Percentiles rank a stretch among this genome's conserved stretches.
Evolutionary conservation across 805 yeast species (phyloP).

Genomic region (Ogataea saltuana): DNA sequence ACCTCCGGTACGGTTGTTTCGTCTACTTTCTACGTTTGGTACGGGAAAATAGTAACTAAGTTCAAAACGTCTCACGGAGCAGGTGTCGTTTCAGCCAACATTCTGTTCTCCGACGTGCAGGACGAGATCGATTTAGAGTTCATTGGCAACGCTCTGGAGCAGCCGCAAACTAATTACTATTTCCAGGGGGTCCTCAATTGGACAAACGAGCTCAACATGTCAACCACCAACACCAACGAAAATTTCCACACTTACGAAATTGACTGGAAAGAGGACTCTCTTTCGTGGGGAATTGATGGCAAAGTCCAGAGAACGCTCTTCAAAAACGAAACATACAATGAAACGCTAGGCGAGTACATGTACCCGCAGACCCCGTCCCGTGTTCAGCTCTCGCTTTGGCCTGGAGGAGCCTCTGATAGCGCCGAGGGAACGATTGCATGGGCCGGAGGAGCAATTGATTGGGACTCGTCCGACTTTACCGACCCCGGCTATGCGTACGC

Average conservation of each 20-base stretch:
- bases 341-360: slow-evolving; percentile 54
- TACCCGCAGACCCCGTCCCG: slow-evolving; percentile 77
- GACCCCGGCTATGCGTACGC: slow-evolving; percentile 83
- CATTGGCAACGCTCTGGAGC: slow-evolving; percentile 69
- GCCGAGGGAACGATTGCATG: slow-evolving; percentile 69
- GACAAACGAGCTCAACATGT: slow-evolving; percentile 51
- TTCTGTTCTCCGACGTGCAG: slow-evolving; percentile 77
- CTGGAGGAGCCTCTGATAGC: slow-evolving; percentile 61
- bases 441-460: slow-evolving; percentile 87
- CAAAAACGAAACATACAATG: slow-evolving; percentile 60
- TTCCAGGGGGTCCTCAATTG: slow-evolving; percentile 72
- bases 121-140: slow-evolving; percentile 92
- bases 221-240: slow-evolving; percentile 55
- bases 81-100: slow-evolving; percentile 85
- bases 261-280: slow-evolving; percentile 77
- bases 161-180: slow-evolving; percentile 78
- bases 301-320: slow-evolving; percentile 61
- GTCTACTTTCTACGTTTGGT: slow-evolving; percentile 81
- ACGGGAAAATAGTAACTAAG: slow-evolving; percentile 72
- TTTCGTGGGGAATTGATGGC: slow-evolving; percentile 77
- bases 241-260: slow-evolving; percentile 74
- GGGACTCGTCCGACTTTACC: slow-evolving; percentile 74
- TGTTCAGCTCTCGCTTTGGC: slow-evolving; percentile 76
- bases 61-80: slow-evolving; percentile 70
- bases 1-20: slow-evolving; percentile 79